phyloP scores from a whole-genome alignment of 2,329 filamentous ascomycete species.

The Dothistroma pini region DNA sequence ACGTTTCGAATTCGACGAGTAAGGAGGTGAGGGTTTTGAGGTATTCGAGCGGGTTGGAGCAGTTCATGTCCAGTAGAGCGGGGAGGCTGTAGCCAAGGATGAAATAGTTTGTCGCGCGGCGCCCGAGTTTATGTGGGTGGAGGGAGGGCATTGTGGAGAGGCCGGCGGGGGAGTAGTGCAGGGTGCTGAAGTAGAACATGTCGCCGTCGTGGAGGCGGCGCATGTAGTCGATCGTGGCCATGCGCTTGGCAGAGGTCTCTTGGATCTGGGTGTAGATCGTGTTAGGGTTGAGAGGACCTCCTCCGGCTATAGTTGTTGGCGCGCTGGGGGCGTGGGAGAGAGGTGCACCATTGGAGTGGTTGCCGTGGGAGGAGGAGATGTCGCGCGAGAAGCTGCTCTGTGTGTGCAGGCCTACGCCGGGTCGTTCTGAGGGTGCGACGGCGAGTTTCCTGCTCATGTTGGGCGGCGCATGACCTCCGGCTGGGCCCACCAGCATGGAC shows the following conservation, averaged over 20 bases:
- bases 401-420: constrained; percentile 18
- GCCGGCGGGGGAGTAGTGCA: constrained; percentile 82
- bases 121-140: constrained; percentile 75
- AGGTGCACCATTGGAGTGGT: constrained; percentile 19
- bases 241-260: constrained; percentile 84
- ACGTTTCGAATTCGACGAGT: constrained; percentile 87
- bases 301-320: constrained; percentile 5
- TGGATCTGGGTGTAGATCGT: constrained; percentile 67
- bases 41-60: constrained; percentile 75
- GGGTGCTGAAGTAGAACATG: constrained; percentile 97
- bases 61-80: constrained; percentile 82
- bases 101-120: constrained; percentile 89
- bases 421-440: constrained; percentile 7
- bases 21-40: constrained; percentile 81
- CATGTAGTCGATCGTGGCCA: constrained; percentile 89
- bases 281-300: constrained; percentile 38
- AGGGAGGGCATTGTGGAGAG: constrained; percentile 81
- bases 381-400: constrained; percentile 28
- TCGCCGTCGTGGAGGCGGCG: constrained; percentile 90
- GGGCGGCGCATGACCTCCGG: constrained; percentile 11
- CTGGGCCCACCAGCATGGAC: constrained; percentile 19
- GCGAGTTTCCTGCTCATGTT: constrained; percentile 15
- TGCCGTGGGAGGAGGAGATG: constrained; percentile 19
- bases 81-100: constrained; percentile 89
- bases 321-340: constrained; percentile 18